A percentile compares a stretch with the other conserved stretches of the same genome.
phyloP scores from a whole-genome alignment of 1,284 basidiomycete species.

The Entoloma clypeatum region DNA sequence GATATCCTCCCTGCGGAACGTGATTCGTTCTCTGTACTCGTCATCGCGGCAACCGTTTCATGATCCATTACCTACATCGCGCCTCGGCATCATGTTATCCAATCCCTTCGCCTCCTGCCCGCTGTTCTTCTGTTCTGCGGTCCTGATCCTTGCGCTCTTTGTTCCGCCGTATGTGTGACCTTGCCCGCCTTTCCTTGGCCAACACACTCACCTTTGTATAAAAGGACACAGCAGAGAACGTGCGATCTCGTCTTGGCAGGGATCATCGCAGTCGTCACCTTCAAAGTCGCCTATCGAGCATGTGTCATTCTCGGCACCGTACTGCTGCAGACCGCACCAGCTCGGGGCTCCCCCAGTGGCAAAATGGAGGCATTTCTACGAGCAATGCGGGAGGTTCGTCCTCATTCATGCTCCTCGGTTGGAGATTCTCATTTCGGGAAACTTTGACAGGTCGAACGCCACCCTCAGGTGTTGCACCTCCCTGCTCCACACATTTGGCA shows the following conservation, averaged over 20 bases:
- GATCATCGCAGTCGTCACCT: conserved; percentile 71
- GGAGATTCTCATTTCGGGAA: conserved; percentile 3
- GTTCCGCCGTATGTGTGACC: conserved; percentile 46
- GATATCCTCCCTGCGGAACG: conserved; percentile 44
- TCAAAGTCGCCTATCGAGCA: conserved; percentile 77
- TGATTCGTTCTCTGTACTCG: conserved; percentile 44
- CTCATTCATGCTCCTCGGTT: conserved; percentile 2
- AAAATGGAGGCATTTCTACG: conserved; percentile 78
- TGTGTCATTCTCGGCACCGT: conserved; percentile 78
- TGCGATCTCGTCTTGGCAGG: conserved; percentile 77
- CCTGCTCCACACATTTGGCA: conserved; percentile 87
- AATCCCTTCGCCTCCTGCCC: conserved; percentile 50
- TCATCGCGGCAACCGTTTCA: conserved; percentile 25
- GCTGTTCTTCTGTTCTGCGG: conserved; percentile 39
- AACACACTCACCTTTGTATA: conserved; percentile 12
- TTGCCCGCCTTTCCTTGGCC: conserved; percentile 1
- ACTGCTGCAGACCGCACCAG: conserved; percentile 83
- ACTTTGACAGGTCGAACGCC: conserved; percentile 61
- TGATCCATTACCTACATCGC: conserved; percentile 35
- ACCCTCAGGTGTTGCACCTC: conserved; percentile 74
- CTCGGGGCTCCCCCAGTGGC: conserved; percentile 50
- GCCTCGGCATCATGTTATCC: conserved; percentile 40
- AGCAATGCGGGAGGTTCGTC: conserved; percentile 72
- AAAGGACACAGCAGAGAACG: conserved; percentile 55
- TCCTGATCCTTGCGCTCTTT: conserved; percentile 42